A percentile compares a stretch with the other conserved stretches of the same genome.
Evolutionary conservation across 345 rosid species (phyloP).

Genomic region (Trapa incisa): DNA sequence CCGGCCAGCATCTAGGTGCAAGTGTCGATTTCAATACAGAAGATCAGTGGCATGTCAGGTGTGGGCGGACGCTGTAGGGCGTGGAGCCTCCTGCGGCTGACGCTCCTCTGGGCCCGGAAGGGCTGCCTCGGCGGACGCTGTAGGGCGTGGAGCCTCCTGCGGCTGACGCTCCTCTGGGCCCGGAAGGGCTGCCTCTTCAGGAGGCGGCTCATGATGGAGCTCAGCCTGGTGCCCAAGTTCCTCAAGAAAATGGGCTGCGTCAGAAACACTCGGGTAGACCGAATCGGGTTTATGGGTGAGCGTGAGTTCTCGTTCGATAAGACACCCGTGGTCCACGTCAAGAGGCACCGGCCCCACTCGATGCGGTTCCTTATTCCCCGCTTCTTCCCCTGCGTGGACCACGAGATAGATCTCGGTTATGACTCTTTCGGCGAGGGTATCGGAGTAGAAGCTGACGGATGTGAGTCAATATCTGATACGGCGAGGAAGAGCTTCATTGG

Average conservation of each 20-base stretch:
- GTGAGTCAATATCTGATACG: no score
- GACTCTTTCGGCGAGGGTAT: slow-evolving; percentile 24
- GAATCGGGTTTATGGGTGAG: slow-evolving; percentile 26
- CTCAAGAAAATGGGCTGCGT: slow-evolving; percentile 19
- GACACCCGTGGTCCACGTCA: slow-evolving; percentile 60
- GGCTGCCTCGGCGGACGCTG: slow-evolving; percentile 21
- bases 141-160: no score
- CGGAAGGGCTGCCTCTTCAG: slow-evolving; percentile 55
- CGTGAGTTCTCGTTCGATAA: slow-evolving; percentile 70
- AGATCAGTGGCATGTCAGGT: no score
- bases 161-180: slow-evolving; percentile 23
- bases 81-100: no score
- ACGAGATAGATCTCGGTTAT: slow-evolving; percentile 36
- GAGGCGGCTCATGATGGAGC: slow-evolving; percentile 36
- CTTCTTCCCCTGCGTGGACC: slow-evolving; percentile 55
- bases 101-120: slow-evolving; percentile 76
- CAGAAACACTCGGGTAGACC: slow-evolving; percentile 9
- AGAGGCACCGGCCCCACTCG: slow-evolving; percentile 47
- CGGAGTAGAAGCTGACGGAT: not conserved
- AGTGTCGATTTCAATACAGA: no score
- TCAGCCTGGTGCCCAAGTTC: slow-evolving; percentile 45
- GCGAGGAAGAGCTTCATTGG: slow-evolving; percentile 1
- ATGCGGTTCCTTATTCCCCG: slow-evolving; percentile 29
- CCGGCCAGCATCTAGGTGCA: no score
- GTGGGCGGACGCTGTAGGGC: no score